Conservation (phyloP, 78 protist genomes). For the Dictyostelium citrinum region DNA sequence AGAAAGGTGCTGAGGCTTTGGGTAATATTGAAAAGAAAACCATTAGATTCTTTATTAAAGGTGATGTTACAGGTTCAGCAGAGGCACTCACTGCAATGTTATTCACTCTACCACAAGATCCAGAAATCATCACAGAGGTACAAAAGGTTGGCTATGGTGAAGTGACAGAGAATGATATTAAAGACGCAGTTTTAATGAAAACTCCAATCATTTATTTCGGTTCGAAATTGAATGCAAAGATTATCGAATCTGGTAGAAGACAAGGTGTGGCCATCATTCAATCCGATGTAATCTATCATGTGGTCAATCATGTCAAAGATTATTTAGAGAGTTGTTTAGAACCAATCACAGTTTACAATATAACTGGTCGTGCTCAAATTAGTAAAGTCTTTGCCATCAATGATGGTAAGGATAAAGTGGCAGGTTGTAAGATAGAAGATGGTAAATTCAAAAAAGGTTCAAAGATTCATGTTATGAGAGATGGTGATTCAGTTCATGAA, state of each 20-base stretch:
- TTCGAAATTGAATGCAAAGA: neutral
- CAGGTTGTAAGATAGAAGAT: slow-evolving; percentile 50
- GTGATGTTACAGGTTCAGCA: slow-evolving; percentile 58
- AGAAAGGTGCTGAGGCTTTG: neutral
- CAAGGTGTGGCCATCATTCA: neutral
- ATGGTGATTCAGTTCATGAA: slow-evolving; percentile 38
- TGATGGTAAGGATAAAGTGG: slow-evolving; percentile 12
- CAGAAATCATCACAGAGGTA: slow-evolving; percentile 7
- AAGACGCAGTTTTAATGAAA: neutral
- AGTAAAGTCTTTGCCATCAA: slow-evolving; percentile 24
- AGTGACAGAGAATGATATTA: slow-evolving; percentile 43
- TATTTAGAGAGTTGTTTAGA: slow-evolving; percentile 31
- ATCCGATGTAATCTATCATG: slow-evolving; percentile 66
- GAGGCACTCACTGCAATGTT: slow-evolving; percentile 37
- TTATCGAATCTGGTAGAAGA: neutral
- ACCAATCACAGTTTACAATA: slow-evolving; percentile 25
- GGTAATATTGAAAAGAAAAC: neutral
- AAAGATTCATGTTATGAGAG: slow-evolving; percentile 14
- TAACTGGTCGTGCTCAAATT: slow-evolving; percentile 64
- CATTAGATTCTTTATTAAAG: slow-evolving; percentile 37
- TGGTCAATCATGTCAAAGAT: neutral
- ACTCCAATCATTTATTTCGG: slow-evolving; percentile 75
- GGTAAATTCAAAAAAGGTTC: slow-evolving; percentile 58
- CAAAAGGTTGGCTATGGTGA: slow-evolving; percentile 49
- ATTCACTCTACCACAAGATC: slow-evolving; percentile 20